These are phyloP conservation scores for Solanum pinnatisectum DNA, from an alignment of 257 asterid genomes.

Conservation along the genomic window DNA sequence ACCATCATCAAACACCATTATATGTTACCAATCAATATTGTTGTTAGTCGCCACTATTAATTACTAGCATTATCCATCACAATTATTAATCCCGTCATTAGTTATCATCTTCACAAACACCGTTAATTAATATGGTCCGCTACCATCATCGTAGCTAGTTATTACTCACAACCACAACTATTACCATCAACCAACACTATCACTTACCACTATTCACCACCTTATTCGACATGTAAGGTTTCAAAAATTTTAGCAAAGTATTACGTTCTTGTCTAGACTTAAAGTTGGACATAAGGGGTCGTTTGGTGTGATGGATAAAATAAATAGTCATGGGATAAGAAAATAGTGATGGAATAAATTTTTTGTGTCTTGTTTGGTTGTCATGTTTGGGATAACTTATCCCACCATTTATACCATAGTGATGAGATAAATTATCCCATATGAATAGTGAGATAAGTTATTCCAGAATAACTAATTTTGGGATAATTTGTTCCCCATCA, in stretches of 20 bases:
- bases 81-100: neutral
- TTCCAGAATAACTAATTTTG: too few species aligned
- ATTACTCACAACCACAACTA: neutral
- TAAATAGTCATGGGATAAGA: too few species aligned
- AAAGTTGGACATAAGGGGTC: neutral
- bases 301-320: too few species aligned
- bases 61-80: neutral
- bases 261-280: neutral
- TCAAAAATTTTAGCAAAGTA: neutral
- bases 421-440: too few species aligned
- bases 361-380: too few species aligned
- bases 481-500: too few species aligned
- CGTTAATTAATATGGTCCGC: neutral
- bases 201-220: neutral
- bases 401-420: too few species aligned
- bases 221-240: neutral
- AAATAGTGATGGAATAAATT: too few species aligned
- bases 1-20: neutral
- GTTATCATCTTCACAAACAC: neutral
- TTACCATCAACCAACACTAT: neutral
- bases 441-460: too few species aligned
- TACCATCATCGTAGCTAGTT: neutral
- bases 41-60: neutral
- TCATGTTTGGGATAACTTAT: too few species aligned
- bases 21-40: neutral